Base-by-base conservation (phyloP, 2,329 filamentous ascomycete species). In the Berkeleyomyces rouxiae region DNA sequence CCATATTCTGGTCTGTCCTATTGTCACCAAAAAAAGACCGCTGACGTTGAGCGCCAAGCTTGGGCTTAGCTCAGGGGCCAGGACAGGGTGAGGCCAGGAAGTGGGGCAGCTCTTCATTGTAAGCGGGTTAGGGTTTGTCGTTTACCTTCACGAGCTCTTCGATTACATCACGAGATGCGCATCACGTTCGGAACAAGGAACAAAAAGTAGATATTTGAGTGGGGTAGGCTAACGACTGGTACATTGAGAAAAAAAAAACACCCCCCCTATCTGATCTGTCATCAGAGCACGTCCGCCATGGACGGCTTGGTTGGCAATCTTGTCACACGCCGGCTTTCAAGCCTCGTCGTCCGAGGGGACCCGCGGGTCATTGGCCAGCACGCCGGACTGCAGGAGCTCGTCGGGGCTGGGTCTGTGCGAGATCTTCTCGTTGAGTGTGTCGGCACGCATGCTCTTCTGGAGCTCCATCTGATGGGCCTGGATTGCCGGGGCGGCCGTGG, bases 351-450 rank as follows among this genome's bases (percentile, higher is more conserved):
- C 76, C 37, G 81, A 78, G 3, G 78, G 72, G n/a, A 76, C 76
- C 63, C 82, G 79, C 1, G 82, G 82, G 68, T 87, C 83, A 67
- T 86, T 82, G 64, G 82, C 83, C 67, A 96, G 75, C 62, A 96
- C 88, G 4, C 90, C 90, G 68, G 87, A 84, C 69, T 87, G 84
- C 64, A 96, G 78, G 66, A 96, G 77, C 59, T 86, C 80, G 67
- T 90, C 88, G 9, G 88, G 86, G 43, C 82, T 79, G 1, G 91
- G 91, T 23, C 91, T 81, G 68, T 86, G 80, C 70, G 86, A 82
- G 66, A 96, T 83, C 73, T 91, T 91, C 70, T 95, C 90, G 73
- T 95, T 93, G 66, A 96, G 79, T 62, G 81, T 86, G 72, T 96
- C 88, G 65, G 84, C 87, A 11, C 87, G 82, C 90, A 96, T 96